These are phyloP conservation scores for Cercospora sojina DNA, from an alignment of 2,329 filamentous ascomycete genomes.

Conservation along the genomic window DNA sequence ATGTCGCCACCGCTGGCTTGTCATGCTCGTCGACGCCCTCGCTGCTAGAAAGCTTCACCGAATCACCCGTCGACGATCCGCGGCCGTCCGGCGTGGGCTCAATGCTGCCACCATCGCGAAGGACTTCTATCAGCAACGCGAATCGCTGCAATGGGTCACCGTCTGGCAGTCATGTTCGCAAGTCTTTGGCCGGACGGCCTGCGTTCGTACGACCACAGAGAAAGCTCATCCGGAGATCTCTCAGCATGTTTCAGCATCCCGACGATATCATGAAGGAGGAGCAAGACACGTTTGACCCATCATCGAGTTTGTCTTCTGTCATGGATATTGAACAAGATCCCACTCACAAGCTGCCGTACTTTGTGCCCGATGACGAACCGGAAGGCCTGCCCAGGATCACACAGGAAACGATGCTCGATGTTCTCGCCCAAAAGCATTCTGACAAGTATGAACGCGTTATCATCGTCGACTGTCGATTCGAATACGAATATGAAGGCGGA, in stretches of 20 bases:
- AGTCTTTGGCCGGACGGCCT: conserved; percentile 58
- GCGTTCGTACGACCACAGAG: conserved; percentile 65
- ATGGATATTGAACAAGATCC: conserved; percentile 80
- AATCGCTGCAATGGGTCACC: conserved; percentile 73
- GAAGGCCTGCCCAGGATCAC: conserved; percentile 88
- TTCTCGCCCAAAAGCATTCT: conserved; percentile 81
- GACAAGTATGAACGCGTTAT: conserved; percentile 75
- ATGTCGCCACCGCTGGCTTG: conserved; percentile 39
- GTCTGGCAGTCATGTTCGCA: conserved; percentile 66
- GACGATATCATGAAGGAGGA: conserved; percentile 83
- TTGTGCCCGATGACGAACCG: conserved; percentile 72
- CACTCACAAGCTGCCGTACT: conserved; percentile 76
- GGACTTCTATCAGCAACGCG: conserved; percentile 62
- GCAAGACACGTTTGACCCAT: conserved; percentile 57
- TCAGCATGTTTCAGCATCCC: conserved; percentile 97
- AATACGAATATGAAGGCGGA: conserved; percentile 96
- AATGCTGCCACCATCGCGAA: conserved; percentile 62
- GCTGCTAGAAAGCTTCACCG: conserved; percentile 75
- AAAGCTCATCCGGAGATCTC: conserved; percentile 84
- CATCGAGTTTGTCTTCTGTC: conserved; percentile 62
- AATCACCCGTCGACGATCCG: conserved; percentile 73
- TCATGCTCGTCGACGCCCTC: conserved; percentile 61
- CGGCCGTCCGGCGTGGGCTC: conserved; percentile 55
- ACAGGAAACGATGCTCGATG: conserved; percentile 75
- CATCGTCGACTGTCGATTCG: conserved; percentile 94